Evolutionary conservation across 768 basidiomycete species (phyloP).

Genomic region (Mycena filopes): DNA sequence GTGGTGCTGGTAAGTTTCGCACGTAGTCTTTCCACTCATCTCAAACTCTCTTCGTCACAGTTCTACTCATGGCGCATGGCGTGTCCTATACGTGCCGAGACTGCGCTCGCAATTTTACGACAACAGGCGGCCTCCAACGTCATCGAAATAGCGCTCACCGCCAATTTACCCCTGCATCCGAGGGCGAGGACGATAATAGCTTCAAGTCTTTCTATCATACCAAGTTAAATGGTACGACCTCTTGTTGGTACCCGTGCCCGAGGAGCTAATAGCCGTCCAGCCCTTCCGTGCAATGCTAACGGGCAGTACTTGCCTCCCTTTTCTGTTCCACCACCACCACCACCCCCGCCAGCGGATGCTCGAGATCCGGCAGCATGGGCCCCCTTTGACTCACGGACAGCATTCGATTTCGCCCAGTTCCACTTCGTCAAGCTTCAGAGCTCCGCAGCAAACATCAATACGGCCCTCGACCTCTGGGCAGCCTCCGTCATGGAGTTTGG

Average conservation of each 20-base stretch:
- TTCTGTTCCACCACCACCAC: neutral
- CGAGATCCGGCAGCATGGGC: neutral
- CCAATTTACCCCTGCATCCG: conserved; percentile 15
- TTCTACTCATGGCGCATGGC: conserved; percentile 7
- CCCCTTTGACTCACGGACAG: neutral
- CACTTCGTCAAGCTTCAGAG: conserved; percentile 11
- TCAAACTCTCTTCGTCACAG: neutral
- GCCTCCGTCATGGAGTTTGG: neutral
- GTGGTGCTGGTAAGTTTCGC: neutral
- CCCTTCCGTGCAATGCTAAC: neutral
- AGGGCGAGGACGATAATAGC: conserved; percentile 14
- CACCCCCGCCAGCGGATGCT: neutral
- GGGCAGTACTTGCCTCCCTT: neutral
- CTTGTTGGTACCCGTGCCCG: neutral
- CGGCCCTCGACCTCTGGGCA: conserved; percentile 5
- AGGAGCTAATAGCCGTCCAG: neutral
- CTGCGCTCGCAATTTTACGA: no score
- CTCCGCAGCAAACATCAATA: neutral
- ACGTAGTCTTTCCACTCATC: neutral
- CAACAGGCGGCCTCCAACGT: neutral
- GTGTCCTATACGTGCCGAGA: conserved; percentile 3
- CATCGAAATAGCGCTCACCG: neutral
- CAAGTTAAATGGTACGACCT: neutral
- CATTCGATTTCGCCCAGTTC: conserved; percentile 12
- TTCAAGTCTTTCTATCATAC: conserved; percentile 6